Evolutionary conservation across 768 basidiomycete species (phyloP).

Genomic region (Lactarius deliciosus): DNA sequence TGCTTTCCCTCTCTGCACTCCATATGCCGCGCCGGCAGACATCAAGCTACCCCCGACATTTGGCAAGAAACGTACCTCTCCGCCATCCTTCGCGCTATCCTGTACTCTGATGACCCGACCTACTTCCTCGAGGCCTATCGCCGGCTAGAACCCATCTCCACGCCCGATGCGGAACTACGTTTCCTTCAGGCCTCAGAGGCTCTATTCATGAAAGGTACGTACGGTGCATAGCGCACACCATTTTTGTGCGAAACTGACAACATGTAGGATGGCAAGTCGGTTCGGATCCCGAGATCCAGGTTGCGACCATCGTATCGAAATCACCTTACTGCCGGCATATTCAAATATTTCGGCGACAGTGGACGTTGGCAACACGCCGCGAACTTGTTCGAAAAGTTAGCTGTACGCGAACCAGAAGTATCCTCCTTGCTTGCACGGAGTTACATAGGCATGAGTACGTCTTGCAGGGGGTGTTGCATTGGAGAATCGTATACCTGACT

Average conservation of each 20-base stretch:
- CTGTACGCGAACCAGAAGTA: conserved; percentile 85
- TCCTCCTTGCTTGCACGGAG: conserved; percentile 81
- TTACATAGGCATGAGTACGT: conserved; percentile 97
- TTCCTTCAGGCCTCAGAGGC: conserved; percentile 91
- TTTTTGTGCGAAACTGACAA: background rate
- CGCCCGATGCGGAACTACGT: conserved; percentile 81
- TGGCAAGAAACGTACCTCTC: conserved; percentile 99
- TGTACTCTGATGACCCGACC: conserved; percentile 94
- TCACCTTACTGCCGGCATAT: conserved; percentile 89
- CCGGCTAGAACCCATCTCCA: conserved; percentile 92
- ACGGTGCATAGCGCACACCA: conserved; percentile 43
- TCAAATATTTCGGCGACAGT: conserved; percentile 96
- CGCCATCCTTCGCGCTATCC: conserved; percentile 83
- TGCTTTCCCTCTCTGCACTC: background rate
- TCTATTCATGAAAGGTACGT: conserved; percentile 85
- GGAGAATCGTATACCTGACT: background rate
- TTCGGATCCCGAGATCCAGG: conserved; percentile 97
- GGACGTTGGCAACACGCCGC: conserved; percentile 85
- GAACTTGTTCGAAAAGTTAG: conserved; percentile 90
- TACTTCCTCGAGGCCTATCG: conserved; percentile 92
- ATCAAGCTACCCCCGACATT: conserved; percentile 85
- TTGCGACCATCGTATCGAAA: conserved; percentile 97
- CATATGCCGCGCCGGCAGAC: conserved; percentile 44
- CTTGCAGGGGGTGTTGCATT: background rate
- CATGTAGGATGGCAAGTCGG: conserved; percentile 92